Evolutionary conservation across 495 filamentous ascomycete genomes (phyloP).

Genomic region (Rhypophila decipiens): DNA sequence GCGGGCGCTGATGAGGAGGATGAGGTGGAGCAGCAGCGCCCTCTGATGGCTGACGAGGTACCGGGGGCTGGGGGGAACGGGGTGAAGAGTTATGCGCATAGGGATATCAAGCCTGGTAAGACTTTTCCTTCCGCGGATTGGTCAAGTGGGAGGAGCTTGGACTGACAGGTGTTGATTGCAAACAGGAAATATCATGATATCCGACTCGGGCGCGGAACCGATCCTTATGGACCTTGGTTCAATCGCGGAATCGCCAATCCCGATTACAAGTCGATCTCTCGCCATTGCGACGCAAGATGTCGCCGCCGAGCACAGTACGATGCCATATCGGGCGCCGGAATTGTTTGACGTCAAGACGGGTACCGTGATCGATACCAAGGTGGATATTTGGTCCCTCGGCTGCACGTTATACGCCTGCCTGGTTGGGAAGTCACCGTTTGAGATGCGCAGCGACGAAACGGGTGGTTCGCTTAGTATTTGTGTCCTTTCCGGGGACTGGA

Average conservation of each 20-base stretch:
- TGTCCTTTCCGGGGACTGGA: slow-evolving; percentile 85
- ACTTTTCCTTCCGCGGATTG: not conserved
- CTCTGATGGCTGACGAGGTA: slow-evolving; percentile 78
- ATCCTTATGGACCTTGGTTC: slow-evolving; percentile 99
- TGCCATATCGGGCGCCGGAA: slow-evolving; percentile 97
- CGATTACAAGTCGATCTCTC: slow-evolving; percentile 88
- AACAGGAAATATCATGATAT: slow-evolving; percentile 92
- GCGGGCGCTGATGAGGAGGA: slow-evolving; percentile 52
- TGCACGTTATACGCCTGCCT: slow-evolving; percentile 95
- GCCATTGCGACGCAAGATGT: slow-evolving; percentile 89
- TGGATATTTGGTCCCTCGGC: slow-evolving; percentile 95
- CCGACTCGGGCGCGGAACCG: slow-evolving; percentile 74
- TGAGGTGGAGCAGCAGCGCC: slow-evolving; percentile 67
- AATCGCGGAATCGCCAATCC: slow-evolving; percentile 76
- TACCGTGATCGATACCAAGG: slow-evolving; percentile 87
- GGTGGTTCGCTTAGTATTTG: slow-evolving; percentile 89
- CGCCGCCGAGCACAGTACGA: slow-evolving; percentile 92
- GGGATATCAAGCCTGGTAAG: slow-evolving; percentile 94
- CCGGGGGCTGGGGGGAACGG: slow-evolving; percentile 66
- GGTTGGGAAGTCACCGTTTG: slow-evolving; percentile 93
- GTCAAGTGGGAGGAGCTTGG: not conserved
- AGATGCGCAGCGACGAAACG: slow-evolving; percentile 90
- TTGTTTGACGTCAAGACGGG: slow-evolving; percentile 97
- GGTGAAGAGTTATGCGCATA: slow-evolving; percentile 79
- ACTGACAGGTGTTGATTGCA: not conserved